Base-by-base conservation (phyloP, 352 stramenopile genomes). In the Vaucheria bursata region DNA sequence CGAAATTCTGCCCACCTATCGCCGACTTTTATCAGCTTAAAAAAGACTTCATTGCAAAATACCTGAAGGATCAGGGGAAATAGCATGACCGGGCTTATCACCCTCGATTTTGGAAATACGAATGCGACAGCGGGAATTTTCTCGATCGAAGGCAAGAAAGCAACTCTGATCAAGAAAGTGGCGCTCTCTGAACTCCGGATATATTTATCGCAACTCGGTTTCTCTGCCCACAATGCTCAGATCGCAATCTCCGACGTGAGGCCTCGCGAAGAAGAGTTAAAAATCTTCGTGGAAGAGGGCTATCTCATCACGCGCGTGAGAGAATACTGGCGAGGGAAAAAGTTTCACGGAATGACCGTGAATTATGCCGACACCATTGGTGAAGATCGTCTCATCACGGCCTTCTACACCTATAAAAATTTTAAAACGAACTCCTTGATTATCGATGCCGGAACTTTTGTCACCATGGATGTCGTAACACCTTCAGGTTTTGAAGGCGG, bases 361-460 rank as follows among this genome's bases (percentile, higher is more conserved):
- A 18, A 59, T 25, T 59, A 59, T 59, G 45, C 45, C 18, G 12
- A 18, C 12, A 59, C 12, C 45, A 18, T 59, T 18, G 45, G 45
- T 59, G 45, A 59, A 59, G 45, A 59, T 25, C 45, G 45, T 25
- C 25, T 59, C 12, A 59, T 59, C 25, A 18, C 18, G 25, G 45
- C 45, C 12, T 59, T 18, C 12, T 59, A 25, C 12, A 25, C 45
- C 45, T 59, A 18, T 59, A 59, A 59, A 59, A 59, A 59, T 59
- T 18, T 59, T 59, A 59, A 59, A 59, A 25, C 45, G 18, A 18
- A 18, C 12, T 18, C 25, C 25, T 25, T 59, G 18, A 25, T 59
- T 59, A 59, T 59, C 25, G 45, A 59, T 59, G 45, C 45, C 18
- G 45, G 45, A 59, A 59, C 45, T 59, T 59, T 59, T 59, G 18